A percentile compares a stretch with the other conserved stretches of the same genome.
Evolutionary conservation across 768 basidiomycete genomes (phyloP).

Genomic region (Collybia sordida): DNA sequence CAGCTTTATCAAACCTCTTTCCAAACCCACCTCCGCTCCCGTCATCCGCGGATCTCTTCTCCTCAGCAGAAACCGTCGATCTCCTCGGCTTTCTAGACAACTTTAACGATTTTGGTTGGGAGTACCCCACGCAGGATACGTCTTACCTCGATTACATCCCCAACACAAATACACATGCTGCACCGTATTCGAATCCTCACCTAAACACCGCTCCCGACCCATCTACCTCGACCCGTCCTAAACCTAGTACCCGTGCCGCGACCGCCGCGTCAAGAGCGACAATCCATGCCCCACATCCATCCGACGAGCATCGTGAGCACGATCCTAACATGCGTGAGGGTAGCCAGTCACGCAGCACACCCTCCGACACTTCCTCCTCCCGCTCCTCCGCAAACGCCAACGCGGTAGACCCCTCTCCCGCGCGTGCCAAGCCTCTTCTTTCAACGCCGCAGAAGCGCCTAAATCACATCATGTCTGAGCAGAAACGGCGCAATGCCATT

Average conservation of each 20-base stretch:
- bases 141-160: slow-evolving; percentile 23
- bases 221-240: slow-evolving; percentile 35
- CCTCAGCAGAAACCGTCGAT: slow-evolving; percentile 74
- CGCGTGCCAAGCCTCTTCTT: slow-evolving; percentile 61
- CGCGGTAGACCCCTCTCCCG: not conserved
- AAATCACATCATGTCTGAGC: slow-evolving; percentile 94
- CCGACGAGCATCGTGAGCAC: slow-evolving; percentile 16
- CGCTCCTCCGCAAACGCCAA: slow-evolving; percentile 9
- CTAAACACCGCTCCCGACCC: slow-evolving; percentile 42
- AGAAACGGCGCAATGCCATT: slow-evolving; percentile 90
- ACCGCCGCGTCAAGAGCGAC: slow-evolving; percentile 22
- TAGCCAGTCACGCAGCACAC: slow-evolving; percentile 22
- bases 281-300: slow-evolving; percentile 18
- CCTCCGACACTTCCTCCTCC: slow-evolving; percentile 28
- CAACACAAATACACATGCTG: slow-evolving; percentile 22
- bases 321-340: slow-evolving; percentile 19
- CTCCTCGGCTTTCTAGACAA: slow-evolving; percentile 82
- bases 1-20: slow-evolving; percentile 55
- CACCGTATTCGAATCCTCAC: slow-evolving; percentile 49
- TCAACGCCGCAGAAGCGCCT: slow-evolving; percentile 85
- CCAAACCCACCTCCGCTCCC: slow-evolving; percentile 63
- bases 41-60: slow-evolving; percentile 76
- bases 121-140: slow-evolving; percentile 45
- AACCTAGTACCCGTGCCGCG: slow-evolving; percentile 25
- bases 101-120: slow-evolving; percentile 62